Evolutionary conservation across 305 asterid genomes (phyloP).

Genomic region (Fraxinus baroniana): DNA sequence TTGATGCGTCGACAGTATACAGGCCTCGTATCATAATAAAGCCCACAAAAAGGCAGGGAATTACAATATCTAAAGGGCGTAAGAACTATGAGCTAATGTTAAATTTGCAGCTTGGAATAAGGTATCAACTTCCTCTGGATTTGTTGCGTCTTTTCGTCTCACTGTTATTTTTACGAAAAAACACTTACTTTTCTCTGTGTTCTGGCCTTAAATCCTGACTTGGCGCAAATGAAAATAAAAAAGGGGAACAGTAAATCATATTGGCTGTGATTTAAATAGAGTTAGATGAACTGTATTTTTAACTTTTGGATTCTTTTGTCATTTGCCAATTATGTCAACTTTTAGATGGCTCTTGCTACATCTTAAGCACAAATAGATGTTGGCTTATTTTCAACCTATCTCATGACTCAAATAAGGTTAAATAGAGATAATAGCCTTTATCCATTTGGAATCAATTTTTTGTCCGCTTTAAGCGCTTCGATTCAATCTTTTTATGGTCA

Average conservation of each 20-base stretch:
- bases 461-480: neutral
- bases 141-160: neutral
- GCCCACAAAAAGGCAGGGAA: conserved; percentile 61
- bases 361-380: neutral
- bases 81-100: conserved; percentile 89
- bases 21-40: conserved; percentile 45
- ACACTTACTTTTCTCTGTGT: neutral
- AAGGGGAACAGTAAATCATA: neutral
- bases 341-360: neutral
- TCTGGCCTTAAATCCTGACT: neutral
- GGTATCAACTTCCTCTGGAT: conserved; percentile 44
- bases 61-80: conserved; percentile 70
- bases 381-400: neutral
- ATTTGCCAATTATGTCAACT: neutral
- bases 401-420: neutral
- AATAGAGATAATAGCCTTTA: neutral
- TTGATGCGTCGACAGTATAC: conserved; percentile 34
- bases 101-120: conserved; percentile 90
- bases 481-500: neutral
- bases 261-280: neutral
- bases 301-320: neutral
- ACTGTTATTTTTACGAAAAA: neutral
- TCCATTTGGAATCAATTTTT: neutral
- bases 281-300: neutral
- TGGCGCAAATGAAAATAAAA: neutral